phyloP scores from a whole-genome alignment of 495 filamentous ascomycete species.

The Talaromyces liani region DNA sequence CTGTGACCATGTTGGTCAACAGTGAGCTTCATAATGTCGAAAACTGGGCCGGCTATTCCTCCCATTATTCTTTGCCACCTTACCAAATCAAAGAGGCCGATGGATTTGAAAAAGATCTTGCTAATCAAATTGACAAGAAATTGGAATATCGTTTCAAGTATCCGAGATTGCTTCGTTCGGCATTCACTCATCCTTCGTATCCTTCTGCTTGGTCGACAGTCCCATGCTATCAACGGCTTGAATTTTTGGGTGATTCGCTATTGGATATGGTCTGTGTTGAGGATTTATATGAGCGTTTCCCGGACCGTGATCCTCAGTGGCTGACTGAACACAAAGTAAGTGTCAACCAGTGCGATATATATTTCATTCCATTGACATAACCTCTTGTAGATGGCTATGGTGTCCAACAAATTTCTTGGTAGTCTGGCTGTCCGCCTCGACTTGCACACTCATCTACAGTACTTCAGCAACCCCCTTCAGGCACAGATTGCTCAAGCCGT shows the following conservation, averaged over 20 bases:
- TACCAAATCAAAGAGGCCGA: constrained; percentile 55
- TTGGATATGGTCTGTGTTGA: constrained; percentile 84
- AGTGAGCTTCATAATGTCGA: constrained; percentile 59
- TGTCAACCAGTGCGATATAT: not conserved
- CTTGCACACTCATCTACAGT: constrained; percentile 67
- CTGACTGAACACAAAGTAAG: constrained; percentile 87
- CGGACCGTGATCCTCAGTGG: constrained; percentile 86
- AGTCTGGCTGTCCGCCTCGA: constrained; percentile 68
- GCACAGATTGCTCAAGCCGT: constrained; percentile 63
- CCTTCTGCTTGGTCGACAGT: constrained; percentile 63
- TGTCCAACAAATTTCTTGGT: constrained; percentile 90
- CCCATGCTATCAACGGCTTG: constrained; percentile 84
- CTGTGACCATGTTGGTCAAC: constrained; percentile 70
- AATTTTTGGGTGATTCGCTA: constrained; percentile 88
- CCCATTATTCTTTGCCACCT: constrained; percentile 59
- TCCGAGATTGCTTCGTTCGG: constrained; percentile 70
- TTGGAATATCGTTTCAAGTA: constrained; percentile 76
- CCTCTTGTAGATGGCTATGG: constrained; percentile 76
- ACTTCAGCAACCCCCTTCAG: constrained; percentile 50
- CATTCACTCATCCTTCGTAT: constrained; percentile 85
- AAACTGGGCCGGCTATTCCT: constrained; percentile 63
- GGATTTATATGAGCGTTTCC: constrained; percentile 67
- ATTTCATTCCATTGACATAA: not conserved
- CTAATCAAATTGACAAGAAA: constrained; percentile 52
- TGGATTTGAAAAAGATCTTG: constrained; percentile 54